Conservation (phyloP, 805 yeast genomes). For the Diddensiella transvaalensis region DNA sequence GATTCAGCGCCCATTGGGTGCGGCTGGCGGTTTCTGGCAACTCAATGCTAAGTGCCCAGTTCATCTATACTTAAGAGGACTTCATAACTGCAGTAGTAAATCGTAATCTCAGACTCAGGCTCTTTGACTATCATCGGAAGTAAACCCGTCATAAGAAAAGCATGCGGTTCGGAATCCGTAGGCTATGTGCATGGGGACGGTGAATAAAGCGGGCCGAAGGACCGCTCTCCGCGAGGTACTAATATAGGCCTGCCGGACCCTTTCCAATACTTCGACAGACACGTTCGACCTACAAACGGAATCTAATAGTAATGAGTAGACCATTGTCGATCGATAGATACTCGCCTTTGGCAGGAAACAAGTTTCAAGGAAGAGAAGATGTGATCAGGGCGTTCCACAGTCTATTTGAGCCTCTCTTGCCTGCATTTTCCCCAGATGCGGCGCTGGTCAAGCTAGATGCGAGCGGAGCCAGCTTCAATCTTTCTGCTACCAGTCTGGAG, state of each 20-base stretch:
- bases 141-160: too few relatives aligned
- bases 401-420: constrained; percentile 18
- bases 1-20: background rate
- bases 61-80: background rate
- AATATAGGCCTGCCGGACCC: background rate
- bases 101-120: too few relatives aligned
- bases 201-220: background rate
- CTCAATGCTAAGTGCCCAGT: background rate
- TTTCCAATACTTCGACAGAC: background rate
- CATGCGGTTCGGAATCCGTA: too few relatives aligned
- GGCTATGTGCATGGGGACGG: too few relatives aligned
- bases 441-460: constrained; percentile 22
- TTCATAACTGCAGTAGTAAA: too few relatives aligned
- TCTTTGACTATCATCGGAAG: too few relatives aligned
- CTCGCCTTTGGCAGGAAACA: constrained; percentile 15
- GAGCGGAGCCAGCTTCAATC: constrained; percentile 29
- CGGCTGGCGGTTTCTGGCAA: background rate
- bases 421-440: constrained; percentile 18
- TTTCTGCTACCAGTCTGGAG: constrained; percentile 29
- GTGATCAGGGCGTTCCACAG: constrained; percentile 15
- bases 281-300: too few relatives aligned
- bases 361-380: constrained; percentile 15
- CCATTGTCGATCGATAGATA: constrained; percentile 4
- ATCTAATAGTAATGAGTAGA: background rate
- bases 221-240: background rate